phyloP scores from a whole-genome alignment of 2,329 filamentous ascomycete species.

The Venturia asperata region DNA sequence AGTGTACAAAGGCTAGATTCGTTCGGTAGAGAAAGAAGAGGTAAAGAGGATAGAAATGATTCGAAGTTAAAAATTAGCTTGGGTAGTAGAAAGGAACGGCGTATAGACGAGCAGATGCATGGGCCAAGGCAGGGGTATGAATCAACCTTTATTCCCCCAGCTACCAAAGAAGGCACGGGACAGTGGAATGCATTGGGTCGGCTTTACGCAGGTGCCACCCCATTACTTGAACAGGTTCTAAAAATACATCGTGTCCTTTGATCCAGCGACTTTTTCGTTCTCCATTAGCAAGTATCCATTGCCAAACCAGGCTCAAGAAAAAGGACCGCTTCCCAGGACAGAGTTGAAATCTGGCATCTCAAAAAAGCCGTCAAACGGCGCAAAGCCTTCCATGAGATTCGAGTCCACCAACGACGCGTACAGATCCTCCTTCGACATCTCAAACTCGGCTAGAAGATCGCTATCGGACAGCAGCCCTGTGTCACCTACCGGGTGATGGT shows the following conservation, averaged over 20 bases:
- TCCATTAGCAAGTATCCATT: neutral
- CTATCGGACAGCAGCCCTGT: neutral
- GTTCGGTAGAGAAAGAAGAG: too few species aligned
- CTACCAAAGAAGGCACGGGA: too few species aligned
- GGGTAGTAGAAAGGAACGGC: too few species aligned
- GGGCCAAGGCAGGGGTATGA: too few species aligned
- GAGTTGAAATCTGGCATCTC: conserved; percentile 17
- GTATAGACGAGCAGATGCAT: too few species aligned
- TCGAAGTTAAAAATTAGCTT: too few species aligned
- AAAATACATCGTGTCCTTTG: neutral
- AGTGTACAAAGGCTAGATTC: too few species aligned
- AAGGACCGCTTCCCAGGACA: conserved; percentile 8
- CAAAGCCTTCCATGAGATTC: conserved; percentile 18
- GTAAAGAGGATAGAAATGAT: too few species aligned
- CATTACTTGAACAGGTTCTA: too few species aligned
- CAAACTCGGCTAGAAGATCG: conserved; percentile 6
- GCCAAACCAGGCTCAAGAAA: conserved; percentile 6
- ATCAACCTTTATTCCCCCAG: too few species aligned
- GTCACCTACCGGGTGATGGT: neutral
- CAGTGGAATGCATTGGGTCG: too few species aligned
- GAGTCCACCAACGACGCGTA: conserved; percentile 12
- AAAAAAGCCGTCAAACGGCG: conserved; percentile 8
- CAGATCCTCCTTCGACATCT: conserved; percentile 7
- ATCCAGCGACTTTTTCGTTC: neutral
- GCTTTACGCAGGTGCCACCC: too few species aligned